Evolutionary conservation across 2,329 filamentous ascomycete genomes (phyloP).

Genomic region (Trichophyton mentagrophytes): DNA sequence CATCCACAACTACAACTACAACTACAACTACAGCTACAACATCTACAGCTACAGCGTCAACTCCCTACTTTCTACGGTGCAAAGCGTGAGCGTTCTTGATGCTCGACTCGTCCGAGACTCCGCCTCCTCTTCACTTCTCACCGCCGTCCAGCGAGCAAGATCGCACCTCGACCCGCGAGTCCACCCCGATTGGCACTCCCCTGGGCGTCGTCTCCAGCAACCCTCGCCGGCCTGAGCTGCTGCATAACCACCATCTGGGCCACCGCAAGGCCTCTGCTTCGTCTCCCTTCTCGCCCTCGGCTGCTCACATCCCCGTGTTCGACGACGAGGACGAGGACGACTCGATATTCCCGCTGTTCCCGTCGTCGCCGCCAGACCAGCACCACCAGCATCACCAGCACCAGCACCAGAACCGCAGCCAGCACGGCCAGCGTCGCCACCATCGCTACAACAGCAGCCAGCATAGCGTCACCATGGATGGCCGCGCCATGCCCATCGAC

Average conservation of each 20-base stretch:
- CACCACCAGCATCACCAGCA: background rate
- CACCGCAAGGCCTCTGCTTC: conserved; percentile 25
- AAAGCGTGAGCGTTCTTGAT: conserved; percentile 27
- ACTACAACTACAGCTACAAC: background rate
- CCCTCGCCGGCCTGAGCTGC: conserved; percentile 29
- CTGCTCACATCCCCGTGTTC: conserved; percentile 2
- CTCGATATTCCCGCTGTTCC: conserved; percentile 29
- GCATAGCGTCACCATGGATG: conserved; percentile 35
- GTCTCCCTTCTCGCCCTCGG: conserved; percentile 12
- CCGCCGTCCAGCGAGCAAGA: conserved; percentile 36
- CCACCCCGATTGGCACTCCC: conserved; percentile 37
- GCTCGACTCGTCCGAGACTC: conserved; percentile 41
- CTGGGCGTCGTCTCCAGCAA: conserved; percentile 35
- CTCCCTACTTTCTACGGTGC: background rate
- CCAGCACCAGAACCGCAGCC: background rate
- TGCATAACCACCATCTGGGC: conserved; percentile 21
- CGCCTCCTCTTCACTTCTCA: conserved; percentile 39
- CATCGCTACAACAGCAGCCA: conserved; percentile 3
- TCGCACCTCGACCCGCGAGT: conserved; percentile 40
- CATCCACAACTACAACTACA: background rate
- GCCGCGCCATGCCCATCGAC: conserved; percentile 45
- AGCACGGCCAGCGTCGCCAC: background rate
- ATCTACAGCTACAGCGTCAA: background rate
- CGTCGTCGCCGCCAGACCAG: conserved; percentile 21
- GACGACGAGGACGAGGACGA: conserved; percentile 23